Evolutionary conservation across 2,329 filamentous ascomycete species (phyloP), one percentile per base, ranked within the genome.

Genomic region (Neonectria hederae): DNA sequence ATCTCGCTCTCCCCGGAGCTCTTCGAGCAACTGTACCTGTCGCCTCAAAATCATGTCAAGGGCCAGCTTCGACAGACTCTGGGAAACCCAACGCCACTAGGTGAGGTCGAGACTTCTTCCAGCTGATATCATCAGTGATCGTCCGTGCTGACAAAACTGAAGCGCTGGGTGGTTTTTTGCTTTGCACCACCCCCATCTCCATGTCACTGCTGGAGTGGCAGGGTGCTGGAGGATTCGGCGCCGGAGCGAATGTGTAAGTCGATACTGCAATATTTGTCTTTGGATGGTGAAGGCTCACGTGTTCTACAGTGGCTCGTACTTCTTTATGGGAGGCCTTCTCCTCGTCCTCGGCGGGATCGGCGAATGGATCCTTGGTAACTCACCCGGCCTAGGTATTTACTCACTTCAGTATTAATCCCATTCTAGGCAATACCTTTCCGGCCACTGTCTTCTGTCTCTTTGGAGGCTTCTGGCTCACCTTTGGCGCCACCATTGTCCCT

Each of bases 21-120:
- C 1, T 87, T 86, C 60, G 83, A 86, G 71, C 85, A 86, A 75
- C 75, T 86, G 1, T 86, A 86, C 64, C 76, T 86, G 10, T 80
- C 78, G 2, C 83, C 83, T 2, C 79, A 84, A 62, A 83, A 79
- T 30, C 72, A 73, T 0, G 80, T 83, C 13, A 79, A 81, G 30
- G 83, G 83, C 3, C 78, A 85, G 13, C 72, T 86, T 22, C 76
- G 83, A 21, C 81, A 81, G 69, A 86, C 81, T 1, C 82, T 86
- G 67, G 84, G 79, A 5, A 86, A 86, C 61, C 84, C 84, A 2
- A 86, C 84, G 0, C 84, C 84, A 2, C 70, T 86, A 67, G 73
- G 74, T 76, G 52, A 52, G 65, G 26, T 26, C 1, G 6, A 42
- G 14, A 21, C 6, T n/a, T 2, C 7, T 4, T 1, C 0, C 9